Evolutionary conservation across 2,329 filamentous ascomycete species (phyloP).

Genomic region (Claviceps sp.): DNA sequence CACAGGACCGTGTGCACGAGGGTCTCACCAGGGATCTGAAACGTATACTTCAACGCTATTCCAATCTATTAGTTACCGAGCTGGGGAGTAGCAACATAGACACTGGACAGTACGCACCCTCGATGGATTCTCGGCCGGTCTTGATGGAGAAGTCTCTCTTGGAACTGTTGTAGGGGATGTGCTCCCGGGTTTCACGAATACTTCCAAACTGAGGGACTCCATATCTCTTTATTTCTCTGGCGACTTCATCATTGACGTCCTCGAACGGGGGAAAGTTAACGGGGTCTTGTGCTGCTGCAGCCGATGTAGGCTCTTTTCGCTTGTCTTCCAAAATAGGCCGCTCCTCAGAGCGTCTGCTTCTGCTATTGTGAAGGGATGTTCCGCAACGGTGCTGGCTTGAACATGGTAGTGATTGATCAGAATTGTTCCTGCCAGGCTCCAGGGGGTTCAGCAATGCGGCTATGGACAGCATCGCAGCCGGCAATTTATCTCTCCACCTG

Average conservation of each 20-base stretch:
- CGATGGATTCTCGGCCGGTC: slow-evolving; percentile 77
- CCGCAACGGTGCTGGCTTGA: neutral
- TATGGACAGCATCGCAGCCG: slow-evolving; percentile 1
- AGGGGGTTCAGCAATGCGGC: slow-evolving; percentile 2
- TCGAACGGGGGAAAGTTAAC: slow-evolving; percentile 63
- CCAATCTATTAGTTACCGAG: neutral
- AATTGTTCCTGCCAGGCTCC: neutral
- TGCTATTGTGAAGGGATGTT: neutral
- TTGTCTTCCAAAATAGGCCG: neutral
- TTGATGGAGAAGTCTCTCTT: slow-evolving; percentile 82
- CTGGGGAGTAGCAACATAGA: neutral
- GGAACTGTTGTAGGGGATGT: slow-evolving; percentile 88
- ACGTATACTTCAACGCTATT: slow-evolving; percentile 73
- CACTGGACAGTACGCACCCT: slow-evolving; percentile 43
- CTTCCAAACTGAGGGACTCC: slow-evolving; percentile 50
- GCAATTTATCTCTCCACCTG: neutral
- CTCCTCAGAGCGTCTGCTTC: neutral
- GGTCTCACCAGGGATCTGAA: slow-evolving; percentile 54
- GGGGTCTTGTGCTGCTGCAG: slow-evolving; percentile 10
- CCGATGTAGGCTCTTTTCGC: neutral
- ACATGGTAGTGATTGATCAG: neutral
- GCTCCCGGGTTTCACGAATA: slow-evolving; percentile 50
- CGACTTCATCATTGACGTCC: slow-evolving; percentile 36
- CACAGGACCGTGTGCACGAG: slow-evolving; percentile 72
- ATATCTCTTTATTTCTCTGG: slow-evolving; percentile 40